Base-by-base conservation (phyloP, 768 basidiomycete genomes). In the Termitomyces sp. region DNA sequence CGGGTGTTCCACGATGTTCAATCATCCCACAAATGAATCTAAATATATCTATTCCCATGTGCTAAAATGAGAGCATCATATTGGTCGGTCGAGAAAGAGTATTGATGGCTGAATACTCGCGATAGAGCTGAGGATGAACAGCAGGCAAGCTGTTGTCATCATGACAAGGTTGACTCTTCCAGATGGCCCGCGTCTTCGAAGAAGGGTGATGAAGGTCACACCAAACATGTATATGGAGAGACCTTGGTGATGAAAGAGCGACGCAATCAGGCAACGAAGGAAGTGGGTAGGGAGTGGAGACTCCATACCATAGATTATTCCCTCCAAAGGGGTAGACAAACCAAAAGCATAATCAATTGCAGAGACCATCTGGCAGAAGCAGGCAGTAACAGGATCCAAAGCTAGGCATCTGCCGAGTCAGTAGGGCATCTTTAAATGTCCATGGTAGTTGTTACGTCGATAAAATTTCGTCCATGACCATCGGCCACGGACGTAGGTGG, bases 11-110 rank as follows among this genome's bases (percentile, higher is more conserved):
- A 14, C 27, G 43, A 24, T 58, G 51, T 14, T 36, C 10, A 3
- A 53, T 18, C 10, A 58, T 8, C n/a, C 34, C 57, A n/a, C 34
- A 16, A 12, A 58, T 33, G 22, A 53, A 24, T 14, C 56, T 43
- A n/a, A 20, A 45, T 3, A 57, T 52, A n/a, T 32, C 34, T 18
- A 57, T 57, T 22, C 50, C 50, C 24, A 57, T 51, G 26, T 57
- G 50, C 56, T 57, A 24, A 14, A 30, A 30, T 30, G 30, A 30
- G 30, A 30, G 7, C 7, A 30, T 30, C 4, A 30, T 30, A 3
- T 30, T 30, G 30, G 3, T 30, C 30, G 30, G 30, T n/a, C n/a
- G n/a, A 20, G 20, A 42, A 20, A 33, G 32, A 22, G 20, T 33
- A 8, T 33, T 22, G 20, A 22, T 2, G 2, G 30, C 7, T 30